Conservation (phyloP, 345 rosid species). For the Aegle marmelos region DNA sequence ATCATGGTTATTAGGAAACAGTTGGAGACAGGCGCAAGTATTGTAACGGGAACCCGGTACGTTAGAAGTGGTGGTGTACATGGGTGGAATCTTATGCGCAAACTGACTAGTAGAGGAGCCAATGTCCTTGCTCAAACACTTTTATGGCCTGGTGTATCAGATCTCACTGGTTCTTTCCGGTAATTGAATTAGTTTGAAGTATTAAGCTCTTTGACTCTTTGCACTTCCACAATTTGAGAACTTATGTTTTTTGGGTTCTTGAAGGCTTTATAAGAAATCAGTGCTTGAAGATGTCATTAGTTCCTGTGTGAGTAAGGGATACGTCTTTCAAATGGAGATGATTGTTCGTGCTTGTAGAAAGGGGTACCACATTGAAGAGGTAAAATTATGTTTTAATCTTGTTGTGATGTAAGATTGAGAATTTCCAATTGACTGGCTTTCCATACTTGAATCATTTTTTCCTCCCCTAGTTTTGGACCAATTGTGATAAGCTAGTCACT, state of each 20-base stretch:
- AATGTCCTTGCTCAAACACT: conserved; percentile 95
- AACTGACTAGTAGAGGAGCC: conserved; percentile 97
- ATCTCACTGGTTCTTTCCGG: conserved; percentile 96
- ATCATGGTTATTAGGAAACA: conserved; percentile 62
- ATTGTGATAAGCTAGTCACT: background rate
- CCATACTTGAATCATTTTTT: background rate
- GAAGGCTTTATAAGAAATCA: conserved; percentile 77
- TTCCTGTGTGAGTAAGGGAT: conserved; percentile 89
- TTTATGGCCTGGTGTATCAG: conserved; percentile 97
- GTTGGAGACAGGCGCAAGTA: conserved; percentile 80
- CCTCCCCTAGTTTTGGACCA: background rate
- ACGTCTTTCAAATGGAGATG: conserved; percentile 99
- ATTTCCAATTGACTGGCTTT: background rate
- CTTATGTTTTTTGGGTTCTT: conserved; percentile 16
- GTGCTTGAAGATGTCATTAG: conserved; percentile 81
- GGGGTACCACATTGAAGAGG: conserved; percentile 94
- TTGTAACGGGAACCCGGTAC: conserved; percentile 92
- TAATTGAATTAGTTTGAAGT: conserved; percentile 24
- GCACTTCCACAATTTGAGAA: background rate
- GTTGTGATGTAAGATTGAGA: background rate
- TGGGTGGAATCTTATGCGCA: conserved; percentile 98
- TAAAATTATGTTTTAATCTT: conserved; percentile 18
- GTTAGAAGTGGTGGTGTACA: conserved; percentile 89
- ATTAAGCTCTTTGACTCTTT: background rate
- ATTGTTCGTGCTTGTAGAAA: conserved; percentile 93